Evolutionary conservation across 177 flowering plant genomes (phyloP), one percentile per base, ranked within the genome.

Genomic region (Vitis hybrid): DNA sequence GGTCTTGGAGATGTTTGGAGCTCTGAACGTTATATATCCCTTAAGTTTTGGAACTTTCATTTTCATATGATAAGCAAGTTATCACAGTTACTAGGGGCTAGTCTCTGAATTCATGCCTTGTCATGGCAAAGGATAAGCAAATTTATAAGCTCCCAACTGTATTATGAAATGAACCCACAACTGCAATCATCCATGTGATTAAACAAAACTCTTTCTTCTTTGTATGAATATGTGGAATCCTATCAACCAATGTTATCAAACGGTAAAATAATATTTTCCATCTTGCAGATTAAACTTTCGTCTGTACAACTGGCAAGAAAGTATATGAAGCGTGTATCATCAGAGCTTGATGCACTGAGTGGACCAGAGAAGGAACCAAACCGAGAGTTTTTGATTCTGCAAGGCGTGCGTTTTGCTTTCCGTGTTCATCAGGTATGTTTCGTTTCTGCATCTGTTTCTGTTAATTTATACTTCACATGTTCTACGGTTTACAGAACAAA

Each of bases 341-440:
- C 87, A 24, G 97, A 90, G 75, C 97, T 95, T 75, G 99, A 93
- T 77, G 86, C 88, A 51, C 40, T 89, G 80, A 78, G 72, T 55
- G 93, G 88, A 65, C 84, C 92, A 13, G 97, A 93, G 61, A 93
- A 91, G 74, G 98, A 93, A 69, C 93, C 97, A 49, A 86, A 86
- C 80, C 87, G 95, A 79, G 99, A 95, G 71, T 93, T 93, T 74
- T 80, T 95, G 74, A 55, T 89, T 67, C 84, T 95, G 72, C 99
- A 95, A 81, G 98, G 97, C 4, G 93, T 95, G 48, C 94, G 99
- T 8, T 95, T 93, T 81, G 99, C 99, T 62, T 93, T 95, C 85
- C 94, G 99, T 16, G 97, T 95, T 56, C 99, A 95, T 78, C 99
- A 93, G 97, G 99, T 91, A 84, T 40, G 13, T 52, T 15, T 16